Percentiles rank a stretch among this genome's conserved stretches.
These are phyloP conservation scores for Cynanchum wilfordii DNA, from an alignment of 257 asterid species.

Conservation along the genomic window DNA sequence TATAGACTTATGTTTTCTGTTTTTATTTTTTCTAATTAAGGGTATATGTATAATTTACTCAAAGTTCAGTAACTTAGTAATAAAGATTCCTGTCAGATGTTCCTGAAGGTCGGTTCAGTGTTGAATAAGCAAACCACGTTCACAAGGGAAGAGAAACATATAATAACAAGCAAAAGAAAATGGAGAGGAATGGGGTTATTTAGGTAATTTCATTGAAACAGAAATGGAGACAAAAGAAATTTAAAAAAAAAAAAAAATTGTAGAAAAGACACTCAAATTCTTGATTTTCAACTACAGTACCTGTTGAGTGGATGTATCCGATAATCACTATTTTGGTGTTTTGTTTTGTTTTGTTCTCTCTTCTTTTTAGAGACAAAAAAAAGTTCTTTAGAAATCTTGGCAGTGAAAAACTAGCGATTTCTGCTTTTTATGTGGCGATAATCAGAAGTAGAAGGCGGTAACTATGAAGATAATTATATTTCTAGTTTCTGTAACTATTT, in stretches of 20 bases:
- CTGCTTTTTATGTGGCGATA: not conserved
- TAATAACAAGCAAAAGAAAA: not conserved
- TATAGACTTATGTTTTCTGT: no score
- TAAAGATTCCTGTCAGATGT: no score
- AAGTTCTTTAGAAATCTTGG: not conserved
- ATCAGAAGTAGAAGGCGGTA: constrained; percentile 3
- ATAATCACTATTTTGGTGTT: not conserved
- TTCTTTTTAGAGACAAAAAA: no score
- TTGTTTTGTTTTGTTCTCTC: not conserved
- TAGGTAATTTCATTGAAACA: not conserved
- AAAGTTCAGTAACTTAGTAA: no score
- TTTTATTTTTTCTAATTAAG: no score
- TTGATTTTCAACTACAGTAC: not conserved
- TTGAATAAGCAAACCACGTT: no score
- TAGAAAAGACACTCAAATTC: no score
- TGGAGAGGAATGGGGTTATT: not conserved
- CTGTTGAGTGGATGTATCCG: not conserved
- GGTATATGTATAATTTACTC: no score
- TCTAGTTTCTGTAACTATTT: constrained; percentile 8
- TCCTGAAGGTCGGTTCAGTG: no score
- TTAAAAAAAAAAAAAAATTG: not conserved
- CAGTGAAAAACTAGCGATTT: not conserved
- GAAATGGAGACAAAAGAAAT: not conserved
- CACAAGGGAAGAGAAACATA: no score
- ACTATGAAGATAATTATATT: constrained; percentile 8